A percentile compares a stretch with the other conserved stretches of the same genome.
phyloP scores from a whole-genome alignment of 345 rosid genomes.

The Syzygium jambos region DNA sequence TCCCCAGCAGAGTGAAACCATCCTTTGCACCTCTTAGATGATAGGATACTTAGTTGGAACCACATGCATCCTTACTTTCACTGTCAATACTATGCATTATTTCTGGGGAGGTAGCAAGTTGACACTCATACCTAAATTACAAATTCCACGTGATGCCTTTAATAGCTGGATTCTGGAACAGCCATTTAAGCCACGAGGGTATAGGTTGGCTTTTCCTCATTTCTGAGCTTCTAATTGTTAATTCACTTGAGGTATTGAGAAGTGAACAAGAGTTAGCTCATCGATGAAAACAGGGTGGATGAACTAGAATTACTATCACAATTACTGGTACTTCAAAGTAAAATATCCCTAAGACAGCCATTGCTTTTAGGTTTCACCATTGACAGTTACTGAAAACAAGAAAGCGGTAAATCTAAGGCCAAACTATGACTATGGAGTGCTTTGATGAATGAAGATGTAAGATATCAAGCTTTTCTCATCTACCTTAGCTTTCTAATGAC shows the following conservation, averaged over 20 bases:
- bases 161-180: neutral
- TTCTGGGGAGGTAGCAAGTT: neutral
- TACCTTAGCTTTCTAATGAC: constrained; percentile 96
- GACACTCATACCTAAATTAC: neutral
- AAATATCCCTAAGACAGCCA: neutral
- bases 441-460: neutral
- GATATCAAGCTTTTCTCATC: constrained; percentile 8
- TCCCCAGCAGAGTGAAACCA: neutral
- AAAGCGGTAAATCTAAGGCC: neutral
- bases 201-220: neutral
- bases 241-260: neutral
- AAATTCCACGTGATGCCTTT: neutral
- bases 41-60: neutral
- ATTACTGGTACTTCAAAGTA: neutral
- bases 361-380: neutral
- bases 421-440: neutral
- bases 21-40: neutral
- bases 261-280: neutral
- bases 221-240: neutral
- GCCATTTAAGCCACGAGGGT: neutral
- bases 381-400: neutral
- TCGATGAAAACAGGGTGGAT: neutral
- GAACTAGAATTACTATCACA: neutral
- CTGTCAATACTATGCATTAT: neutral
- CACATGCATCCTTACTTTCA: neutral